A percentile compares a stretch with the other conserved stretches of the same genome.
phyloP scores from a whole-genome alignment of 179 eudicot species.

The Beta macrorhiza region DNA sequence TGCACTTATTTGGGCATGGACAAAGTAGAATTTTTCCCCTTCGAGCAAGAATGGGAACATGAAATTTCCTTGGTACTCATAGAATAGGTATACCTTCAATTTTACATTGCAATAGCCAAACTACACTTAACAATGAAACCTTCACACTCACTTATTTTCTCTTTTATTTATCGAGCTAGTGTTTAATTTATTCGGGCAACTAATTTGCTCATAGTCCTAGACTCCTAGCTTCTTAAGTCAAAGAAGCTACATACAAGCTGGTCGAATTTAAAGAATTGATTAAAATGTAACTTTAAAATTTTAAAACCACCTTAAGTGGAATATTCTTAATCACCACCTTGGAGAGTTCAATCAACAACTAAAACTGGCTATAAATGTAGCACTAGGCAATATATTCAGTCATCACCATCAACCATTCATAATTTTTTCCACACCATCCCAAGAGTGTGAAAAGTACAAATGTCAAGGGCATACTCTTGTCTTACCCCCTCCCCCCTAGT shows the following conservation, averaged over 20 bases:
- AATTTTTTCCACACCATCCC: not conserved
- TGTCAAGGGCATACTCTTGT: not conserved
- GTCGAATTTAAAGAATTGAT: not conserved
- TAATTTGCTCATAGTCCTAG: not conserved
- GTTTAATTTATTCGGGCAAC: too few species aligned
- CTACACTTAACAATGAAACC: too few species aligned
- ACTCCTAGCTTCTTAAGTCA: not conserved
- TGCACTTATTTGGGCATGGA: not conserved
- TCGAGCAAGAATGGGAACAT: not conserved
- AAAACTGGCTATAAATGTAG: not conserved
- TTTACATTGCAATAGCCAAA: not conserved
- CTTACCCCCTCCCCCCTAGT: too few species aligned
- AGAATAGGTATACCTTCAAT: not conserved
- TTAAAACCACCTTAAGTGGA: not conserved
- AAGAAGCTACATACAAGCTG: not conserved
- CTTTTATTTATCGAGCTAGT: too few species aligned
- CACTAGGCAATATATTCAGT: not conserved
- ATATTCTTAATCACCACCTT: not conserved
- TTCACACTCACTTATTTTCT: too few species aligned
- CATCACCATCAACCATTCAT: not conserved
- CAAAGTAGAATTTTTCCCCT: not conserved
- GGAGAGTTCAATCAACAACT: not conserved
- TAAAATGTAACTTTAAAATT: not conserved
- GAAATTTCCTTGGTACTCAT: not conserved
- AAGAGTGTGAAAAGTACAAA: not conserved